Conservation (phyloP, 768 basidiomycete species). For the Pilatotrama ljubarskyi region DNA sequence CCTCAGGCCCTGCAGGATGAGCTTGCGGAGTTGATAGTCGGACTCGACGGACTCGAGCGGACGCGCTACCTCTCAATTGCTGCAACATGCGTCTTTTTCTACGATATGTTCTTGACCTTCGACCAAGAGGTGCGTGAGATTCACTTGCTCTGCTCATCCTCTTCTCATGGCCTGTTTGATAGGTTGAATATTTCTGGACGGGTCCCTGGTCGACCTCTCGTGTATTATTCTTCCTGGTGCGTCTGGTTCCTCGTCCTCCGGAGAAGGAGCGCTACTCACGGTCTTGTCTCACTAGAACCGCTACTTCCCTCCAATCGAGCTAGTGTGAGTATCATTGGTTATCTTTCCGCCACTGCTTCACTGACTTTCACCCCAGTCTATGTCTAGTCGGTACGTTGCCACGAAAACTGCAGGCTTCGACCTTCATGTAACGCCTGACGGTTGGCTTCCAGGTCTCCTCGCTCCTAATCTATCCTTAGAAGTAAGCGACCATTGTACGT, state of each 20-base stretch:
- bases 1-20: constrained; percentile 11
- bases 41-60: constrained; percentile 9
- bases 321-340: constrained; percentile 5
- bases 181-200: constrained; percentile 25
- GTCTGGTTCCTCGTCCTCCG: background rate
- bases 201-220: constrained; percentile 21
- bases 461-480: constrained; percentile 2
- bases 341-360: background rate
- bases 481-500: background rate
- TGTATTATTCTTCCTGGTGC: constrained; percentile 22
- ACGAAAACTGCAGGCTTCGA: background rate
- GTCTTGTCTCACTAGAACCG: constrained; percentile 15
- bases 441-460: background rate
- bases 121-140: constrained; percentile 14
- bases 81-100: constrained; percentile 4
- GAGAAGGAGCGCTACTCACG: background rate
- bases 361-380: background rate
- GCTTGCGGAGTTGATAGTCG: background rate
- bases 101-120: constrained; percentile 18
- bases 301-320: constrained; percentile 12
- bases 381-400: constrained; percentile 1
- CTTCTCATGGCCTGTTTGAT: background rate
- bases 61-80: constrained; percentile 16
- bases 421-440: background rate
- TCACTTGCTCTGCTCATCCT: too few relatives aligned